phyloP scores from a whole-genome alignment of 768 basidiomycete species.

The Botryobasidium botryosum region DNA sequence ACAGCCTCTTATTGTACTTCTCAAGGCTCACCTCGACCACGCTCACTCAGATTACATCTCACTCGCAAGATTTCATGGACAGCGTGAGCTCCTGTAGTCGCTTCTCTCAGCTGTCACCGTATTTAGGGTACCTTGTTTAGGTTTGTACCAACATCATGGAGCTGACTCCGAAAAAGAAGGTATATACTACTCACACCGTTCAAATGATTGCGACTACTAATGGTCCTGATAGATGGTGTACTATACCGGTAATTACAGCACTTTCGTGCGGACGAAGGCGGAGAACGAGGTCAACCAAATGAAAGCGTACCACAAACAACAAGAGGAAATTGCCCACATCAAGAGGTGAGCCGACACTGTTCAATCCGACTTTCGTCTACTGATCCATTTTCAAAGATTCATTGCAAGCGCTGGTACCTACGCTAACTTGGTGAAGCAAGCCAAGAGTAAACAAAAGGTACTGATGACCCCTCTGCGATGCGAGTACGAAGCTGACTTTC shows the following conservation, averaged over 20 bases:
- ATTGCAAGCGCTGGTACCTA: constrained; percentile 99
- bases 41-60: constrained; percentile 51
- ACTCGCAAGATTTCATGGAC: constrained; percentile 99
- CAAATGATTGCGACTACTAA: neutral
- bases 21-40: neutral
- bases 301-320: constrained; percentile 98
- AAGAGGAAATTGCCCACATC: constrained; percentile 96
- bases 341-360: constrained; percentile 52
- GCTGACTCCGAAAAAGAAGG: constrained; percentile 75
- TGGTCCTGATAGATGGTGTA: constrained; percentile 53
- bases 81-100: constrained; percentile 25
- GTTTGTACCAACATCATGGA: constrained; percentile 98
- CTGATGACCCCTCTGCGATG: neutral
- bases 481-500: neutral
- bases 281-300: constrained; percentile 99
- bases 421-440: constrained; percentile 95
- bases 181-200: neutral
- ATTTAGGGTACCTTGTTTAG: neutral
- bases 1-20: neutral
- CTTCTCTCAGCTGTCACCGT: neutral
- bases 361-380: neutral
- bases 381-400: constrained; percentile 38
- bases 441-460: constrained; percentile 93
- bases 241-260: constrained; percentile 91
- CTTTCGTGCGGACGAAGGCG: constrained; percentile 87